Evolutionary conservation across 768 basidiomycete genomes (phyloP), one percentile per base, ranked within the genome.

Genomic region (Kwoniella dejecticola): DNA sequence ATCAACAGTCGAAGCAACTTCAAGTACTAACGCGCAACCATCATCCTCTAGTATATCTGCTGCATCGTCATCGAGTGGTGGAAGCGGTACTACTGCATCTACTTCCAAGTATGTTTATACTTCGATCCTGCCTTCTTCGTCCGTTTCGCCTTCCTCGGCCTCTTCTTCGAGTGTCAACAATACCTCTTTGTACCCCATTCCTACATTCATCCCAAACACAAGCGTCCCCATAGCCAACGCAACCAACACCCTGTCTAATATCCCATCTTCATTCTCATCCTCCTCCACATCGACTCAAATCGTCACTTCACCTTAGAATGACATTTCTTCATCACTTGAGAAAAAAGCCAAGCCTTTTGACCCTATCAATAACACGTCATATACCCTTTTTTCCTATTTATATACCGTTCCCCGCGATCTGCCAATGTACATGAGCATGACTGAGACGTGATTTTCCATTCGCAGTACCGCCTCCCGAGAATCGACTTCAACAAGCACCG

Each of bases 21-120:
- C 19, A 21, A 12, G 24, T 2, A 29, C 54, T 44, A 15, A 27
- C 12, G 23, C 41, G 31, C 1, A 56, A 46, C 36, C 52, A 19
- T 24, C 52, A 40, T 45, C 38, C 42, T 24, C 57, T 50, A 24
- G 30, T 59, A 19, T 21, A 49, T 33, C 31, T 27, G 21, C 57
- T 5, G 21, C 36, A 33, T 33, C 56, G 4, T 31, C 57, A n/a
- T n/a, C n/a, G n/a, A n/a, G n/a, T 41, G 46, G 48, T 13, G 12
- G 30, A 8, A 33, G 44, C 4, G 36, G 46, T 40, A 21, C 31
- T 30, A 1, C 36, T 10, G 33, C 30, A 21, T n/a, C n/a, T n/a
- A 42, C 6, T 23, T 30, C 47, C 31, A 27, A 26, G 30, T 33
- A 46, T 27, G 38, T 61, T 12, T 59, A 60, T 4, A 26, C 55